Evolutionary conservation across 345 rosid genomes (phyloP), one percentile per base, ranked within the genome.

Genomic region (Citrus australasica): DNA sequence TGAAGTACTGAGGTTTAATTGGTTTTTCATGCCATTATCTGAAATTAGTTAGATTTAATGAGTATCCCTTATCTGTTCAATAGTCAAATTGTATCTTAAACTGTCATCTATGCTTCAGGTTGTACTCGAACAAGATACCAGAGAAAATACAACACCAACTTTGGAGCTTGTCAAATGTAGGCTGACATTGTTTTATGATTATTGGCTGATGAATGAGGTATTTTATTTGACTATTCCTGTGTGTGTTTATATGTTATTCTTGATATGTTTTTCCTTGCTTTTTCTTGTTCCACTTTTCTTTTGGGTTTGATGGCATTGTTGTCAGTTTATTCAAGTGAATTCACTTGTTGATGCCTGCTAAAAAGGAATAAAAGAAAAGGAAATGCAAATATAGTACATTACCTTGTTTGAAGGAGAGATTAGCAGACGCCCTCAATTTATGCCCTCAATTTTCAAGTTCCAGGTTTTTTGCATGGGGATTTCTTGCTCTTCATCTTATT

Each of bases 131-230:
- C 93, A 91, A 85, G 86, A 83, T 65, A 75, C 79, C 60, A 74
- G 65, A 66, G 85, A 80, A 11, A 76, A 83, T 78, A 40, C 80
- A 65, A 28, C 75, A 56, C 86, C 85, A 25, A 74, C 75, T 74
- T 76, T 92, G 37, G 96, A 93, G 88, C 89, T 95, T 13, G 92
- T 92, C 11, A 88, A 83, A 69, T 95, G 98, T 85, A 88, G 84
- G 83, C 85, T 93, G 81, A 95, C 90, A 59, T 73, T 95, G 86
- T 91, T 88, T 79, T 95, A 95, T 88, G 92, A 87, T 66, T 93
- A 93, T 79, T 95, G 97, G 98, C 92, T 83, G 78, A 92, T 90
- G 98, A 88, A 89, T 84, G 97, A 95, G 97, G 99, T 95, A 88
- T 74, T 74, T 58, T 14, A 13, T 30, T 14, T 75, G 11, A 17